Base-by-base conservation (phyloP, 2,329 filamentous ascomycete species). In the Aspergillus quadricinctus region DNA sequence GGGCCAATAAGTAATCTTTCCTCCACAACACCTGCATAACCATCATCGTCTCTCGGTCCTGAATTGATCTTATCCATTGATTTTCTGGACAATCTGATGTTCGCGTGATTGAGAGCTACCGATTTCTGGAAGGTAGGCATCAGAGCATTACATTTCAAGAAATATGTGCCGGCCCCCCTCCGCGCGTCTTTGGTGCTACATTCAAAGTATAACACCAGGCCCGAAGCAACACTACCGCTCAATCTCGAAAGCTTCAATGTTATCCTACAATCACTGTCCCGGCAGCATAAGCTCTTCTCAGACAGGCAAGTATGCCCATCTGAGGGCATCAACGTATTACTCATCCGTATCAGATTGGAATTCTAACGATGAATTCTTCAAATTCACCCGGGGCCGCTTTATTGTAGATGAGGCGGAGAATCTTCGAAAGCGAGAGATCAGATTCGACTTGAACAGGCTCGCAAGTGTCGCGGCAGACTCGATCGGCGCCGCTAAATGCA, bases 281-380 rank as follows among this genome's bases (percentile, higher is more conserved):
- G 14, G 25, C 5, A 56, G 53, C 51, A 58, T 53, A 21, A 14
- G 50, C 52, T 58, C 61, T 55, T 58, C 55, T 54, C 55, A 57
- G 52, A 49, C 31, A 53, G 58, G 59, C 64, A 60, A 56, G 54
- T 52, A 63, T 17, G 14, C 14, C 56, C 19, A 57, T 54, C 7
- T 35, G 40, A 58, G 49, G 57, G 9, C 17, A 10, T 57, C 35
- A 52, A 53, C 46, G 23, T 58, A 59, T 55, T 21, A 55, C 59
- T 67, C 6, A 66, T 56, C 3, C 19, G 3, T 50, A 54, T 29
- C 41, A 66, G 63, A 69, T 23, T 71, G 63, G 63, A 69, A 69
- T 21, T 61, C 59, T 4, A 60, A 65, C 31, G 57, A 66, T 58
- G 61, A 64, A 50, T 10, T 29, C 28, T 29, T 29, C 28, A 29